These are phyloP conservation scores for Linum lewisii DNA, from an alignment of 345 rosid genomes.

Conservation along the genomic window DNA sequence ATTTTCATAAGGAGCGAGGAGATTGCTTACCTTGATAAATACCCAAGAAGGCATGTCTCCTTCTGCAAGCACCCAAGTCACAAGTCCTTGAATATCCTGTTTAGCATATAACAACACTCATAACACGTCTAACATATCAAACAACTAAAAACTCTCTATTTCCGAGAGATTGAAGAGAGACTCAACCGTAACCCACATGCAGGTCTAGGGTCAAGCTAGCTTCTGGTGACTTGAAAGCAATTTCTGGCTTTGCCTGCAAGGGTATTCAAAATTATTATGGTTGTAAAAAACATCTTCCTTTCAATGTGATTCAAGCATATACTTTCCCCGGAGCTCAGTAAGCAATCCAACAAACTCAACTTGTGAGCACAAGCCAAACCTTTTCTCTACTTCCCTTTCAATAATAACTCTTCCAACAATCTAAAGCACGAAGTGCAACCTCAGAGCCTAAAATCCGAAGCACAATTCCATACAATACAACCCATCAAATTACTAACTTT, in stretches of 20 bases:
- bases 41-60: constrained; percentile 94
- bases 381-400: not conserved
- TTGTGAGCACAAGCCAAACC: not conserved
- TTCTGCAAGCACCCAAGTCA: constrained; percentile 97
- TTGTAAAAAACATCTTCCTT: not conserved
- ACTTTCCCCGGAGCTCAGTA: not conserved
- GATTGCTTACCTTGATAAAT: constrained; percentile 54
- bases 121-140: not conserved
- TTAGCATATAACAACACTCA: constrained; percentile 14
- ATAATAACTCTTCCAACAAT: not conserved
- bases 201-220: constrained; percentile 50
- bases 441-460: not conserved
- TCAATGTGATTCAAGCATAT: not conserved
- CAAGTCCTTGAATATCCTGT: constrained; percentile 92
- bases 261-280: not conserved
- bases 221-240: constrained; percentile 57
- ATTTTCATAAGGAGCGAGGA: not conserved
- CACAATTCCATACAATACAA: not conserved
- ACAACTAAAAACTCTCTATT: not conserved
- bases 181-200: constrained; percentile 33
- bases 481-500: not conserved
- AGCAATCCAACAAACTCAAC: not conserved
- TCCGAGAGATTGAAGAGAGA: not conserved
- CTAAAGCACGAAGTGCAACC: not conserved
- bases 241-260: constrained; percentile 78